Conservation (phyloP, 805 yeast species). For the Starmerella floris region DNA sequence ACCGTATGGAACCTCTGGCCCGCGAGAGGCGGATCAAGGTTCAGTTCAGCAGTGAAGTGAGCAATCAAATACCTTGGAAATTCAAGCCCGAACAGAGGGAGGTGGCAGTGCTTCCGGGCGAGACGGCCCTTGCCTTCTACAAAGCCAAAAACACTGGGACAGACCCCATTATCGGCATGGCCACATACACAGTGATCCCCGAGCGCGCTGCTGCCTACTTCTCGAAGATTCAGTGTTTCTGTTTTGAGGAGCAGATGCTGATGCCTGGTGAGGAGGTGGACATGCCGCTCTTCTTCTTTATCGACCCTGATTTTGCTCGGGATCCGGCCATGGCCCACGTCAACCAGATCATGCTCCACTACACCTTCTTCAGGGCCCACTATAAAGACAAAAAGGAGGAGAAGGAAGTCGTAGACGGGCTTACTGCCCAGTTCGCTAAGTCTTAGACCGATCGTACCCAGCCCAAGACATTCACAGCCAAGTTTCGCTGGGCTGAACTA, state of each 20-base stretch:
- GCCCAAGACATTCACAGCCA: not conserved
- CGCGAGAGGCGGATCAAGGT: slow-evolving; percentile 67
- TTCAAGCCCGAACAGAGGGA: slow-evolving; percentile 90
- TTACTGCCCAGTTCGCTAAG: slow-evolving; percentile 14
- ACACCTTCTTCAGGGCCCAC: slow-evolving; percentile 60
- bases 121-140: slow-evolving; percentile 91
- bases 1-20: slow-evolving; percentile 76
- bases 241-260: slow-evolving; percentile 91
- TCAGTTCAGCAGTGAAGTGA: slow-evolving; percentile 84
- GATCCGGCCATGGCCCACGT: slow-evolving; percentile 88
- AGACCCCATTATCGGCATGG: slow-evolving; percentile 94
- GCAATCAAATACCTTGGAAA: slow-evolving; percentile 85
- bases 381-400: slow-evolving; percentile 16
- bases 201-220: slow-evolving; percentile 94
- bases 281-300: slow-evolving; percentile 95
- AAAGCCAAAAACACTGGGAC: slow-evolving; percentile 76
- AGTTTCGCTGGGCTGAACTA: no score
- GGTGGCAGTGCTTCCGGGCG: slow-evolving; percentile 88
- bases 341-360: slow-evolving; percentile 79
- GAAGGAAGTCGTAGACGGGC: slow-evolving; percentile 11
- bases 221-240: slow-evolving; percentile 94
- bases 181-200: slow-evolving; percentile 92
- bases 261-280: slow-evolving; percentile 95
- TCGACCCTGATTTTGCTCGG: slow-evolving; percentile 87
- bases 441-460: not conserved